phyloP scores from a whole-genome alignment of 106 monocot genomes.

The Narthecium ossifragum region DNA sequence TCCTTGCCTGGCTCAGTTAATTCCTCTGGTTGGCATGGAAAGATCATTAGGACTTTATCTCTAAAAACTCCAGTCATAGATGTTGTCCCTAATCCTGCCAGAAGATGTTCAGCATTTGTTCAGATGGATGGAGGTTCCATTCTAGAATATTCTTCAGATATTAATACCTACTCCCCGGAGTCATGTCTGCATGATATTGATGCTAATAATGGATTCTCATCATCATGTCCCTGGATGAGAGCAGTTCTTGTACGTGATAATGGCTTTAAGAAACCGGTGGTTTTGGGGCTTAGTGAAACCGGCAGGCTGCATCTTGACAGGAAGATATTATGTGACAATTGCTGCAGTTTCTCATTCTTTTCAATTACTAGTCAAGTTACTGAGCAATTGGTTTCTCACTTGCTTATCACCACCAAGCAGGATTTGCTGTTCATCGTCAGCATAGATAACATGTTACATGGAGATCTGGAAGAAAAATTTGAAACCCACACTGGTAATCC shows the following conservation, averaged over 20 bases:
- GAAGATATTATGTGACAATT: slow-evolving; percentile 51
- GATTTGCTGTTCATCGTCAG: slow-evolving; percentile 69
- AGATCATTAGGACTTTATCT: slow-evolving; percentile 26
- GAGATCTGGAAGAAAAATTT: slow-evolving; percentile 32
- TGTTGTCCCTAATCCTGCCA: slow-evolving; percentile 62
- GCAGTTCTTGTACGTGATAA: slow-evolving; percentile 45
- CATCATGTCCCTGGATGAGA: slow-evolving; percentile 88
- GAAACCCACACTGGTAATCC: slow-evolving; percentile 20
- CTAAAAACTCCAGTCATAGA: slow-evolving; percentile 43
- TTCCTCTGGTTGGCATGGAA: slow-evolving; percentile 72
- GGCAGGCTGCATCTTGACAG: slow-evolving; percentile 64
- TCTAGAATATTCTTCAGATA: slow-evolving; percentile 50
- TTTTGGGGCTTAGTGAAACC: slow-evolving; percentile 81
- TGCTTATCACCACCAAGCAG: slow-evolving; percentile 83
- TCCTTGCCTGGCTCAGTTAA: slow-evolving; percentile 35
- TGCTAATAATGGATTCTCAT: slow-evolving; percentile 46
- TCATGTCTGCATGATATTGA: slow-evolving; percentile 15
- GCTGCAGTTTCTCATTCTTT: slow-evolving; percentile 85
- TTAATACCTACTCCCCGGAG: slow-evolving; percentile 4
- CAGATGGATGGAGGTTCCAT: slow-evolving; percentile 74
- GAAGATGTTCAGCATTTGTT: slow-evolving; percentile 64
- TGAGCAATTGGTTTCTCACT: slow-evolving; percentile 54
- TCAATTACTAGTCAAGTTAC: slow-evolving; percentile 18
- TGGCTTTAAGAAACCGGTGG: slow-evolving; percentile 34
- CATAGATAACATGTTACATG: slow-evolving; percentile 63